These are phyloP conservation scores for Alternaria panax DNA, from an alignment of 2,329 filamentous ascomycete species.

Conservation along the genomic window DNA sequence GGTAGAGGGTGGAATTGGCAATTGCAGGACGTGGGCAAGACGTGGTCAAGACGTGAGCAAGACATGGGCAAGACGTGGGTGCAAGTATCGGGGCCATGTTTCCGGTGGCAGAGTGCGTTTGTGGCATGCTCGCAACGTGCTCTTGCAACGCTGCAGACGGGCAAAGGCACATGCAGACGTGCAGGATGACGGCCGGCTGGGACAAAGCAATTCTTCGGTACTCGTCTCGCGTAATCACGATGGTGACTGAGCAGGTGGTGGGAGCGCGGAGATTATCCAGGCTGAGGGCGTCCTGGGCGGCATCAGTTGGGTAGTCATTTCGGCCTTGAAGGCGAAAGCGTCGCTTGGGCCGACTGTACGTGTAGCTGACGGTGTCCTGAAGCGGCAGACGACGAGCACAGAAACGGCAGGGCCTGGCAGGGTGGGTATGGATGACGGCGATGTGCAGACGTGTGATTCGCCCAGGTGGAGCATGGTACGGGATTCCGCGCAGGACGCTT, in stretches of 20 bases:
- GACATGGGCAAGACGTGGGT: not conserved
- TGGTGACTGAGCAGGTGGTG: slow-evolving; percentile 18
- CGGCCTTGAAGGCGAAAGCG: slow-evolving; percentile 22
- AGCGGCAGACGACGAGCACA: slow-evolving; percentile 16
- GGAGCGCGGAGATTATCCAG: slow-evolving; percentile 27
- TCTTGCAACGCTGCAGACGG: slow-evolving; percentile 13
- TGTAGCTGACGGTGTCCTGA: slow-evolving; percentile 13
- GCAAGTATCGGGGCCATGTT: slow-evolving; percentile 7
- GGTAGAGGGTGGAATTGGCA: not conserved
- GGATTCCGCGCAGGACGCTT: slow-evolving; percentile 13
- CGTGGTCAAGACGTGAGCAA: no score
- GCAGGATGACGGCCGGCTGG: slow-evolving; percentile 22
- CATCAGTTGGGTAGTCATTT: slow-evolving; percentile 20
- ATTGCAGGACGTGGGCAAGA: not conserved
- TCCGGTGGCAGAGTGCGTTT: slow-evolving; percentile 2
- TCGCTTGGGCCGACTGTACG: slow-evolving; percentile 21
- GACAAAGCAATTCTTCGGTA: slow-evolving; percentile 19
- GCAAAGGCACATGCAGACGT: slow-evolving; percentile 27
- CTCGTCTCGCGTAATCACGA: slow-evolving; percentile 33
- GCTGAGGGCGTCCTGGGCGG: slow-evolving; percentile 5
- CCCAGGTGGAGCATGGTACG: slow-evolving; percentile 16
- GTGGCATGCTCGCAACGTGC: slow-evolving; percentile 8
- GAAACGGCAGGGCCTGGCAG: slow-evolving; percentile 16
- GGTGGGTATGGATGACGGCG: slow-evolving; percentile 5
- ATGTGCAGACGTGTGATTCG: slow-evolving; percentile 11